Evolutionary conservation across 2,329 filamentous ascomycete genomes (phyloP), one percentile per base, ranked within the genome.

Genomic region (Beauveria asiatica): DNA sequence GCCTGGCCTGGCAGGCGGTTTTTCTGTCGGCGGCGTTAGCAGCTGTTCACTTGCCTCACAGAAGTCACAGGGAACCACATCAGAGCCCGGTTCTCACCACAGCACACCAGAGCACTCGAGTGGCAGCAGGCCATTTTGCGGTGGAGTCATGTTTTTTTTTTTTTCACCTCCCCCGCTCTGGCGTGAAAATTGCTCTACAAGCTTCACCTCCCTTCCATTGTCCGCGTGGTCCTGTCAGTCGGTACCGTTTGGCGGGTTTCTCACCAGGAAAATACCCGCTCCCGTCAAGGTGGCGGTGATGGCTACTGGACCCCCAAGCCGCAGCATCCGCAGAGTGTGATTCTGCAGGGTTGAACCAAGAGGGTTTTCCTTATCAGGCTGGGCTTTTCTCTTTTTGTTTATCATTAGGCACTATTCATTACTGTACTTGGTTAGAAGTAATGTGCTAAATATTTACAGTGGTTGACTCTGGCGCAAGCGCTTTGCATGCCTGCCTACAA

Each of bases 151-250:
- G 33, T 56, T 60, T 60, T 60, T 60, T 60, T 25, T 44, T 25
- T 44, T 57, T 5, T 19, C 54, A 42, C 33, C 25, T 56, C 51
- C 57, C 59, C 59, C 59, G 59, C 59, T 56, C 27, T 44, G 21
- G 16, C 21, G 16, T 17, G 25, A 37, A 50, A 50, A 46, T 51
- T 45, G 52, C 51, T 60, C 59, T 23, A 51, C 37, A 44, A n/a
- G 59, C 51, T 60, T 60, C 59, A 60, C 59, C 59, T 60, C 44
- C 52, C 52, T 60, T 60, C 59, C 59, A 60, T 60, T 17, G 16
- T 27, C 37, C 23, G 39, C 23, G n/a, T 49, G 30, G 25, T 45
- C 57, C 33, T 33, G 37, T 7, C 17, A 51, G 5, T 8, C 37
- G 48, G 48, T 59, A 53, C 39, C 17, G n/a, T 53, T 52, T 53